Percentiles rank a stretch among this genome's conserved stretches.
phyloP scores from a whole-genome alignment of 352 stramenopile species.

The Globisporangium acanthophoron region DNA sequence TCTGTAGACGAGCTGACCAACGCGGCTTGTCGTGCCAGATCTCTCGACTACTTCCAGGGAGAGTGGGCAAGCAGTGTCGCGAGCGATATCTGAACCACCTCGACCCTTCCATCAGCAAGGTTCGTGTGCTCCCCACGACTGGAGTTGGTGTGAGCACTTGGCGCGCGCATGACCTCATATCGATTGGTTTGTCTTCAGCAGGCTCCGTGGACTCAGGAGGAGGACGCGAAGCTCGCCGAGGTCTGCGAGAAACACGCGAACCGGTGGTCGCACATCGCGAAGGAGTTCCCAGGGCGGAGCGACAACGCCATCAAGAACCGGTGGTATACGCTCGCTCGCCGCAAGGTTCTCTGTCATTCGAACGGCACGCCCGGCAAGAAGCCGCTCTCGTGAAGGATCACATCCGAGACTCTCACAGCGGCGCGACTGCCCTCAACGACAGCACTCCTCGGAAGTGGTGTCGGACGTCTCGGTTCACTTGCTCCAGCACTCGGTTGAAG shows the following conservation, averaged over 20 bases:
- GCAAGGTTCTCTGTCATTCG: slow-evolving; percentile 9
- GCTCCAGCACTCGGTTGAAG: slow-evolving; percentile 61
- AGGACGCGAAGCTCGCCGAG: slow-evolving; percentile 32
- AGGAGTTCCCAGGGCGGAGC: slow-evolving; percentile 37
- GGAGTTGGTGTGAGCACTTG: too few species aligned
- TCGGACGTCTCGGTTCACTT: slow-evolving; percentile 53
- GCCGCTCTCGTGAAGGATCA: neutral
- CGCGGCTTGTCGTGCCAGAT: slow-evolving; percentile 25
- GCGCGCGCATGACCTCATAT: too few species aligned
- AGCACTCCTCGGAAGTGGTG: slow-evolving; percentile 44
- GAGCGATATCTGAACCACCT: slow-evolving; percentile 68
- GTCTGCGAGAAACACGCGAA: slow-evolving; percentile 20
- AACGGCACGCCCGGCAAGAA: neutral
- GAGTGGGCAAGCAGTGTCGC: slow-evolving; percentile 65
- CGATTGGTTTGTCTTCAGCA: slow-evolving; percentile 9
- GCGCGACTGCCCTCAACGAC: slow-evolving; percentile 28
- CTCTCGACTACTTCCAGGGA: slow-evolving; percentile 40
- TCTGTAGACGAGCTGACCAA: neutral
- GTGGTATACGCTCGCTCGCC: slow-evolving; percentile 33
- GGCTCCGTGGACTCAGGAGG: slow-evolving; percentile 37
- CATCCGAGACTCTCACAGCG: slow-evolving; percentile 20
- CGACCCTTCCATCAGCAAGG: slow-evolving; percentile 37
- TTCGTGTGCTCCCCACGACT: slow-evolving; percentile 8
- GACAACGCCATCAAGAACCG: slow-evolving; percentile 72
- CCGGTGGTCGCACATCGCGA: slow-evolving; percentile 44